These are phyloP conservation scores for Penicillium manginii DNA, from an alignment of 495 filamentous ascomycete genomes.

Conservation along the genomic window DNA sequence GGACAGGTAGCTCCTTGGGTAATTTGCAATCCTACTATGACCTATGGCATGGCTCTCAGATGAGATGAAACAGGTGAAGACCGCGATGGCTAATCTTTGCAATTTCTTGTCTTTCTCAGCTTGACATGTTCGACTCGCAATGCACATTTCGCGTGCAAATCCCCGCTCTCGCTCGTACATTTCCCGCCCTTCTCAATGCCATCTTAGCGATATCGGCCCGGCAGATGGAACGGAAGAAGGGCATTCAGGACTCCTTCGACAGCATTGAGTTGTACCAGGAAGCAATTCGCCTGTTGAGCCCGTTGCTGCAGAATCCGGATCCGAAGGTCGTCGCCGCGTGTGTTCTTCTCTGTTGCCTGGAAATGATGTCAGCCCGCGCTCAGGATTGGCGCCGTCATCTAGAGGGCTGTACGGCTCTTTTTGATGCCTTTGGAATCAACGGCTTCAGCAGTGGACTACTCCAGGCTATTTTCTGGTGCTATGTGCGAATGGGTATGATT, in stretches of 20 bases:
- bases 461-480: conserved; percentile 55
- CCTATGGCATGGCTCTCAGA: not conserved
- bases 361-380: conserved; percentile 54
- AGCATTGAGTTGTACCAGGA: conserved; percentile 51
- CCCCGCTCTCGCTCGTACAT: conserved; percentile 40
- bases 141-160: conserved; percentile 46
- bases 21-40: not conserved
- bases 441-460: conserved; percentile 44
- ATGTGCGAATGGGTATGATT: conserved; percentile 48
- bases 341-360: conserved; percentile 48
- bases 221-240: conserved; percentile 47
- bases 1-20: conserved; percentile 50
- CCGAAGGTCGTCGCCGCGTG: conserved; percentile 45
- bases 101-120: conserved; percentile 24
- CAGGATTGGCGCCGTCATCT: conserved; percentile 52
- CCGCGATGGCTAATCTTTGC: conserved; percentile 2
- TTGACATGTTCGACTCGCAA: conserved; percentile 55
- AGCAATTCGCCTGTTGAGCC: conserved; percentile 46
- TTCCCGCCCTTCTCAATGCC: conserved; percentile 43
- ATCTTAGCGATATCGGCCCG: conserved; percentile 48
- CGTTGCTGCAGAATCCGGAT: conserved; percentile 39
- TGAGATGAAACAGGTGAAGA: not conserved
- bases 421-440: conserved; percentile 45
- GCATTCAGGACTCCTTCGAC: conserved; percentile 38
- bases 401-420: conserved; percentile 51